Base-by-base conservation (phyloP, 129 eudicot species). In the Arctium lappa region DNA sequence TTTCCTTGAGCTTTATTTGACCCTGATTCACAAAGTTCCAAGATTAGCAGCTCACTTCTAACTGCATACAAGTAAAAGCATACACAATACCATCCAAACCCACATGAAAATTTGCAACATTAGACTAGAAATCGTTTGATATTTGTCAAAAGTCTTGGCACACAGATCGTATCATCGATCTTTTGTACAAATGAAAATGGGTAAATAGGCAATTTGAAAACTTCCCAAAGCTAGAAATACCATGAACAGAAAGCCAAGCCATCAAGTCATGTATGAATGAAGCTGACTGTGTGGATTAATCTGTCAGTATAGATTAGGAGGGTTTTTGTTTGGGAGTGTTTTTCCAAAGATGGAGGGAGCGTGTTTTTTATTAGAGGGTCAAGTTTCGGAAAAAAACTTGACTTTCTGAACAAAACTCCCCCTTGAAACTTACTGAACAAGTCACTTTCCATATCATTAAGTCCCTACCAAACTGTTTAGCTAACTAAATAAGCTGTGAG, bases 1-100 rank as follows among this genome's bases (percentile, higher is more conserved):
- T 75, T 89, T 90, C 98, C 85, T 88, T 94, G 71, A 90, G 74
- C 86, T 84, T 91, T 76, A 91, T 87, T 87, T 94, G 87, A 76
- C 75, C 86, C 98, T 94, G 90, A 70, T 63, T 79, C 78, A 83
- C 80, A 79, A 34, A 3, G 32, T 48, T n/a, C 62, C 66, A 46
- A 88, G 73, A 36, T 68, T 71, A 82, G 75, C 42, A 33, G n/a
- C 74, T 4, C 29, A 42, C 31, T 31, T 16, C 29, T 44, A 9
- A 11, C 72, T 34, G 32, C 8, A 38, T 29, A 34, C 53, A 71
- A 53, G 32, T 29, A 63, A 40, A 68, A 65, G 74, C 70, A 66
- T 66, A 75, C 48, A 74, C 85, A 37, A 75, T 74, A 63, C 29
- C 78, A 42, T 72, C 36, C 66, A 33, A 70, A 69, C 48, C 68